Conservation (phyloP, 1,284 basidiomycete species). For the Xerocomus amazonicus region DNA sequence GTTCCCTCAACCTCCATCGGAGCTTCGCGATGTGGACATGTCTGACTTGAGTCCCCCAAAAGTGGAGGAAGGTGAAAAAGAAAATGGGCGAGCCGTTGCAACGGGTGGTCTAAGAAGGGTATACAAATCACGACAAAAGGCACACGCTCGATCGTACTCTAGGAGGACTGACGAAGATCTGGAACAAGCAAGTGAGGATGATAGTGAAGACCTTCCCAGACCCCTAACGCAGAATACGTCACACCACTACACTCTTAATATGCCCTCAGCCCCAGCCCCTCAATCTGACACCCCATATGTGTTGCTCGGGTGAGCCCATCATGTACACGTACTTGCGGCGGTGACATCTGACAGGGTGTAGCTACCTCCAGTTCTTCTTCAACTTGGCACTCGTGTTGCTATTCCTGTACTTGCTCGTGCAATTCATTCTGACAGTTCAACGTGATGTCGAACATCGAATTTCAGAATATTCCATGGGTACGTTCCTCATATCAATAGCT, state of each 20-base stretch:
- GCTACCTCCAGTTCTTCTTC: constrained; percentile 93
- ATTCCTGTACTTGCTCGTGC: constrained; percentile 81
- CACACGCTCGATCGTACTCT: constrained; percentile 35
- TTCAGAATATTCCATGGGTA: constrained; percentile 86
- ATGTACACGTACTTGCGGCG: constrained; percentile 5
- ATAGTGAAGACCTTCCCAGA: constrained; percentile 35
- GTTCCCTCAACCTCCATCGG: constrained; percentile 47
- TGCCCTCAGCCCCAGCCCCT: constrained; percentile 55
- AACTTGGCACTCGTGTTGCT: constrained; percentile 84
- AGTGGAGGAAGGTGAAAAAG: constrained; percentile 38
- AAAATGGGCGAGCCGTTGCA: constrained; percentile 50
- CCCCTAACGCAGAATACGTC: constrained; percentile 55
- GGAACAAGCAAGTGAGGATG: constrained; percentile 44
- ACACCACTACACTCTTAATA: constrained; percentile 78
- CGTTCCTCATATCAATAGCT: constrained; percentile 24
- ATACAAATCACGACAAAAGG: constrained; percentile 57
- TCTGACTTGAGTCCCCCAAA: constrained; percentile 61
- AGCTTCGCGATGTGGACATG: constrained; percentile 70
- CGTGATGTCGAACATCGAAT: constrained; percentile 89
- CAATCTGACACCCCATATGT: constrained; percentile 68
- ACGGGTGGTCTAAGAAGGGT: constrained; percentile 69
- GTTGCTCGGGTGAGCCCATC: constrained; percentile 63
- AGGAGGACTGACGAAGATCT: constrained; percentile 34
- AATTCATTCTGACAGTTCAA: constrained; percentile 87
- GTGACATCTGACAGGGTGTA: constrained; percentile 33